These are phyloP conservation scores for Ophioceras dolichostomum DNA, from an alignment of 2,329 filamentous ascomycete species.

Conservation along the genomic window DNA sequence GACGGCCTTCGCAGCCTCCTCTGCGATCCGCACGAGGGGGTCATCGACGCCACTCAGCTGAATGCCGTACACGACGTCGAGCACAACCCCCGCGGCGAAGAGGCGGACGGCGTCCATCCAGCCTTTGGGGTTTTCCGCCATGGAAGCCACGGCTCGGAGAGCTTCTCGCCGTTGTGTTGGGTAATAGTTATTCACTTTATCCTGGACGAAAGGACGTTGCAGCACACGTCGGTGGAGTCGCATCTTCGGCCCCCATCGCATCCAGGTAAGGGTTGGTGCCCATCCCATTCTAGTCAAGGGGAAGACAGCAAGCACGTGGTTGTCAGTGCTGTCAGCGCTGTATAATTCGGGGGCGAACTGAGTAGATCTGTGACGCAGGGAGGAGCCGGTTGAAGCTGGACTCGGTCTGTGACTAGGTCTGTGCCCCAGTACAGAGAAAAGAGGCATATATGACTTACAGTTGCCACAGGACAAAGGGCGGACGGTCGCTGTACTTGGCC, in stretches of 20 bases:
- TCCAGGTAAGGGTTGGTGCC: slow-evolving; percentile 31
- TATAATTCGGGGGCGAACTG: too few relatives aligned
- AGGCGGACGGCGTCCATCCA: slow-evolving; percentile 4
- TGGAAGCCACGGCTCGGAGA: slow-evolving; percentile 1
- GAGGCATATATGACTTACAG: slow-evolving; percentile 9
- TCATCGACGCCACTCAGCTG: slow-evolving; percentile 10
- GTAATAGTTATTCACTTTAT: slow-evolving; percentile 19
- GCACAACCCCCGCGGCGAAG: slow-evolving; percentile 14
- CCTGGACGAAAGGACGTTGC: slow-evolving; percentile 28
- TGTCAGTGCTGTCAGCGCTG: too few relatives aligned
- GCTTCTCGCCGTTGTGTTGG: slow-evolving; percentile 10
- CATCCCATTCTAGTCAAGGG: slow-evolving; percentile 32
- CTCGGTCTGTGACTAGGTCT: too few relatives aligned
- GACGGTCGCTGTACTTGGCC: slow-evolving; percentile 29
- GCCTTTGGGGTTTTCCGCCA: not conserved
- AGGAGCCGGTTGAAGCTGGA: too few relatives aligned
- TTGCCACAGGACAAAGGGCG: slow-evolving; percentile 29
- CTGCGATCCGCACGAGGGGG: slow-evolving; percentile 11
- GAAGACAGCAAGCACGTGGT: too few relatives aligned
- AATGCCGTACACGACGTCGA: slow-evolving; percentile 13
- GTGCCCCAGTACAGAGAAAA: too few relatives aligned
- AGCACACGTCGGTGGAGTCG: slow-evolving; percentile 29
- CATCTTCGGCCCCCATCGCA: slow-evolving; percentile 27
- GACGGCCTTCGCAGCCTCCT: slow-evolving; percentile 4
- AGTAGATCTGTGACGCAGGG: too few relatives aligned